Conservation (phyloP, 345 rosid species). For the Gossypium longicalyx region DNA sequence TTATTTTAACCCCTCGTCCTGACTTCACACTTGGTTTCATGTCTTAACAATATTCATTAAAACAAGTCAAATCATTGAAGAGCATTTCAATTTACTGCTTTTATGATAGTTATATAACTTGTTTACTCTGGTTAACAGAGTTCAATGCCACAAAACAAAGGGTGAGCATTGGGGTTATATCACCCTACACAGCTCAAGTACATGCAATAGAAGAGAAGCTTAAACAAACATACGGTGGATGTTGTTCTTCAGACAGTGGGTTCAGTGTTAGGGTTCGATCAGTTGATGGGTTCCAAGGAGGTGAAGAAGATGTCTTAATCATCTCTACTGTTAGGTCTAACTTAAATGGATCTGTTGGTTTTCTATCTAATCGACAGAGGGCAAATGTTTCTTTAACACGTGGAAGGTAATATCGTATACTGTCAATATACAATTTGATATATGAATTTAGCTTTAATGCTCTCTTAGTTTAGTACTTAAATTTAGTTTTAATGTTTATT, state of each 20-base stretch:
- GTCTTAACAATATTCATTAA: too few species aligned
- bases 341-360: constrained; percentile 33
- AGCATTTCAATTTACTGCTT: not conserved
- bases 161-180: constrained; percentile 41
- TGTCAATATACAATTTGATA: too few species aligned
- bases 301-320: constrained; percentile 48
- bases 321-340: constrained; percentile 51
- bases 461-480: too few species aligned
- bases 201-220: constrained; percentile 41
- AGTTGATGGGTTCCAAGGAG: constrained; percentile 52
- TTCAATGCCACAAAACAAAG: constrained; percentile 13
- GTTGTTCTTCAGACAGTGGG: not conserved
- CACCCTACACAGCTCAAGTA: constrained; percentile 53
- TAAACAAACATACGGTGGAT: constrained; percentile 12
- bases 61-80: not conserved
- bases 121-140: not conserved
- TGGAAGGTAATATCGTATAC: constrained; percentile 27
- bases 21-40: too few species aligned
- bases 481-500: too few species aligned
- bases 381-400: constrained; percentile 42
- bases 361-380: constrained; percentile 33
- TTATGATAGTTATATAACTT: not conserved
- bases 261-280: constrained; percentile 36
- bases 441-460: too few species aligned
- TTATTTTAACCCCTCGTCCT: too few species aligned